phyloP scores from a whole-genome alignment of 139 green algal genomes.

The Chlamydomonas sphaeroides region DNA sequence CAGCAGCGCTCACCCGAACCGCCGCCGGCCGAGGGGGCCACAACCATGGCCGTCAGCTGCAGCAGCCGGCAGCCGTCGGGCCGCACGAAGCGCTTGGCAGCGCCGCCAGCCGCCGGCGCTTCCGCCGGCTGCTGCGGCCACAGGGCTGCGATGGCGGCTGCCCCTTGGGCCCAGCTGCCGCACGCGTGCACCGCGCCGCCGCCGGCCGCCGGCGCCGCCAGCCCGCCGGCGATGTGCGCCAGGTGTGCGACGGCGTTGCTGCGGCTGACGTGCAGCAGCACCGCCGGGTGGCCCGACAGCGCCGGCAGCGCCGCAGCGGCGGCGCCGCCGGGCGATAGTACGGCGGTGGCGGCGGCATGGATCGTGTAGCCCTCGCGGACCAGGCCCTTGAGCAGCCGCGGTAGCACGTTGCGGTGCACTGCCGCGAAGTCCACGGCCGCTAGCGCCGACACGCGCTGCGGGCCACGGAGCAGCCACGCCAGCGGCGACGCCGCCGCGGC shows the following conservation, averaged over 20 bases:
- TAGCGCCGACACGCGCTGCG: slow-evolving; percentile 7
- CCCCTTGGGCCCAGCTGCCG: slow-evolving; percentile 1
- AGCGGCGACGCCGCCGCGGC: not conserved
- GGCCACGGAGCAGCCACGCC: not conserved
- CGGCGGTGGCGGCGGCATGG: not conserved
- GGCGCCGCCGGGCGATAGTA: not conserved
- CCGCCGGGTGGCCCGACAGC: slow-evolving; percentile 7
- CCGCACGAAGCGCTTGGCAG: slow-evolving; percentile 15
- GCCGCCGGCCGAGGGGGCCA: slow-evolving; percentile 7
- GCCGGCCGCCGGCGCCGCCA: not conserved
- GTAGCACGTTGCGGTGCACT: slow-evolving; percentile 32
- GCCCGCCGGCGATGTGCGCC: not conserved
- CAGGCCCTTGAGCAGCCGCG: slow-evolving; percentile 33
- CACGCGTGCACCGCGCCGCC: slow-evolving; percentile 3
- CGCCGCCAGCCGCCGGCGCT: not conserved
- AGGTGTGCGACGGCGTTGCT: slow-evolving; percentile 42
- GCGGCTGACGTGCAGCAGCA: slow-evolving; percentile 36
- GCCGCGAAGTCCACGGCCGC: not conserved
- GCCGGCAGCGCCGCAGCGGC: slow-evolving; percentile 19
- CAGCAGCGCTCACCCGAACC: no score
- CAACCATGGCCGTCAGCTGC: slow-evolving; percentile 37
- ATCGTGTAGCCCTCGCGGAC: slow-evolving; percentile 29
- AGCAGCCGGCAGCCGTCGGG: slow-evolving; percentile 23
- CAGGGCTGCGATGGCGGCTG: not conserved
- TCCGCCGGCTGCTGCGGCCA: not conserved